These are phyloP conservation scores for Starmerella geochares DNA, from an alignment of 805 yeast genomes.

Conservation along the genomic window DNA sequence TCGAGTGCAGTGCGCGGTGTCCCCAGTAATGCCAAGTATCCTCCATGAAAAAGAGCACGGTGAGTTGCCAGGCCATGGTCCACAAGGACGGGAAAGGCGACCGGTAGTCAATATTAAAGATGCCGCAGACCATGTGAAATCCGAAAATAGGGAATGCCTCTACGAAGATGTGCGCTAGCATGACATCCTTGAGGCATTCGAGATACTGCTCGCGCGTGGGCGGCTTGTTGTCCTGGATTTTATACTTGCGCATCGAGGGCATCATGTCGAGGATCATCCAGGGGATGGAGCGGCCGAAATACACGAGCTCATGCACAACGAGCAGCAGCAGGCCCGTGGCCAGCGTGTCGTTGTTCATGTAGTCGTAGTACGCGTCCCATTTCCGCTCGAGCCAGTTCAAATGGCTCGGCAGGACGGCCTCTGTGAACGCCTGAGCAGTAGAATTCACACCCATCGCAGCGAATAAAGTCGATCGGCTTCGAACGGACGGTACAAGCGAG, in stretches of 20 bases:
- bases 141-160: slow-evolving; percentile 97
- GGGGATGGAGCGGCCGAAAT: slow-evolving; percentile 85
- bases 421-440: slow-evolving; percentile 14
- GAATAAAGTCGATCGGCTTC: background rate
- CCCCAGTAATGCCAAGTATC: slow-evolving; percentile 97
- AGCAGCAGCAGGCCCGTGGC: slow-evolving; percentile 88
- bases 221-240: slow-evolving; percentile 76
- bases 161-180: slow-evolving; percentile 77
- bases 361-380: slow-evolving; percentile 87
- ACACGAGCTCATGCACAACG: slow-evolving; percentile 72
- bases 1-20: slow-evolving; percentile 77
- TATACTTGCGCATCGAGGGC: slow-evolving; percentile 75
- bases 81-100: slow-evolving; percentile 75
- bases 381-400: slow-evolving; percentile 44
- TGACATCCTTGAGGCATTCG: slow-evolving; percentile 80
- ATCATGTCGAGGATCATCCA: slow-evolving; percentile 82
- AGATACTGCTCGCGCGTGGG: slow-evolving; percentile 79
- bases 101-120: slow-evolving; percentile 61
- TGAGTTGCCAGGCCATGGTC: slow-evolving; percentile 55
- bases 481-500: background rate
- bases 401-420: slow-evolving; percentile 14
- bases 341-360: slow-evolving; percentile 73
- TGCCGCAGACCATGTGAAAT: slow-evolving; percentile 84
- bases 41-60: slow-evolving; percentile 71
- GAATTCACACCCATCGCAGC: slow-evolving; percentile 19